These are phyloP conservation scores for Aspergillus taichungensis DNA, from an alignment of 495 filamentous ascomycete genomes.

Conservation along the genomic window DNA sequence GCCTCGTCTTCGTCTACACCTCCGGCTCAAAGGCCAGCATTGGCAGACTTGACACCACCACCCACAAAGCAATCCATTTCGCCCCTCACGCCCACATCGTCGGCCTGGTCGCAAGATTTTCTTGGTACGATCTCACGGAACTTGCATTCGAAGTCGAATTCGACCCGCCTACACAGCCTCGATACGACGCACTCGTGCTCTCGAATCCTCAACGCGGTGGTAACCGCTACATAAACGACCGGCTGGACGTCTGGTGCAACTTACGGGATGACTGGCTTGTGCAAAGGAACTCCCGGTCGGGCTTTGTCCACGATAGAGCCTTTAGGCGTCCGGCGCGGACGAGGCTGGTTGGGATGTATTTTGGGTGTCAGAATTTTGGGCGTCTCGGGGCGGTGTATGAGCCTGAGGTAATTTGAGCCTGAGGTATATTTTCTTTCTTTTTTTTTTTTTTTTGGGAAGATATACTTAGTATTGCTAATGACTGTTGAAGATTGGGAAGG, in stretches of 20 bases:
- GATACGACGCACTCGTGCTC: background rate
- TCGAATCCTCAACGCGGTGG: background rate
- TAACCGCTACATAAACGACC: background rate
- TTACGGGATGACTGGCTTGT: constrained; percentile 1
- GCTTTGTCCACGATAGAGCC: background rate
- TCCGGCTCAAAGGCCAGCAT: constrained; percentile 4
- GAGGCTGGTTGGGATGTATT: constrained; percentile 7
- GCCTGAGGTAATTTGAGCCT: too few species aligned
- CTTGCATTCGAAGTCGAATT: constrained; percentile 2
- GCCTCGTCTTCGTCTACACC: constrained; percentile 4
- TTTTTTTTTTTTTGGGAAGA: too few species aligned
- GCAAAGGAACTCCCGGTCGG: background rate
- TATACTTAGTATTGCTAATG: too few species aligned
- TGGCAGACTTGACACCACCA: constrained; percentile 1
- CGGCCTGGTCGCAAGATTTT: background rate
- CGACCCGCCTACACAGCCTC: constrained; percentile 1
- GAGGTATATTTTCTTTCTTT: too few species aligned
- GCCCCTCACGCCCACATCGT: background rate
- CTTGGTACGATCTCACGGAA: too few species aligned
- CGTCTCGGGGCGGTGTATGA: constrained; percentile 6
- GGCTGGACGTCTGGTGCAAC: constrained; percentile 6
- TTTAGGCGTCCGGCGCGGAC: background rate
- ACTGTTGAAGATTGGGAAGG: too few species aligned
- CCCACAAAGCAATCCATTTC: constrained; percentile 2
- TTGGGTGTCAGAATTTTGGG: constrained; percentile 2